Evolutionary conservation across 1,139 yeast species (phyloP).

Genomic region (Meyerozyma smithsonii): DNA sequence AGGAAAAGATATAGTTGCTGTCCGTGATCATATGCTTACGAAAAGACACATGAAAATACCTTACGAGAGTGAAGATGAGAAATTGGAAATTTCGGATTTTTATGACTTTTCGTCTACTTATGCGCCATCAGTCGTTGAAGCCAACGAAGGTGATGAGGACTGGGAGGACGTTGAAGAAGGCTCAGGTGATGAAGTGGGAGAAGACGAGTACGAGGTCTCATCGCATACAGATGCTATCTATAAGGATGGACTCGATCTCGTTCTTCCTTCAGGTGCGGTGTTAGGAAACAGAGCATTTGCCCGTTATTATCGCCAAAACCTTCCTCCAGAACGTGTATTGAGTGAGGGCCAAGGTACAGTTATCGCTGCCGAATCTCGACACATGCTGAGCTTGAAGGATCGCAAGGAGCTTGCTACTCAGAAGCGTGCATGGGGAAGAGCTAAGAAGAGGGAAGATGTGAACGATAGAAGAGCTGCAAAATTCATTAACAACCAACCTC

Average conservation of each 20-base stretch:
- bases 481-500: conserved; percentile 82
- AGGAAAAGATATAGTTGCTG: conserved; percentile 79
- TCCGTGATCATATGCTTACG: conserved; percentile 81
- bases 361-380: conserved; percentile 87
- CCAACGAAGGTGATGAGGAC: conserved; percentile 18
- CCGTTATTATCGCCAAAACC: conserved; percentile 70
- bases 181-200: conserved; percentile 32
- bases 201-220: conserved; percentile 18
- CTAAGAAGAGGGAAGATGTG: conserved; percentile 61
- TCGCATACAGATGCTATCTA: conserved; percentile 27
- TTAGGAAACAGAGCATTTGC: conserved; percentile 88
- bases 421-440: conserved; percentile 75
- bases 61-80: conserved; percentile 78
- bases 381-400: conserved; percentile 49
- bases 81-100: conserved; percentile 72
- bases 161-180: conserved; percentile 14
- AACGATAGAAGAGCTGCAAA: conserved; percentile 77
- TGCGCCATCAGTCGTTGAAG: conserved; percentile 11
- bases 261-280: conserved; percentile 80
- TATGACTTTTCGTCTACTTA: conserved; percentile 80
- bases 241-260: conserved; percentile 68
- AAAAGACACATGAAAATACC: conserved; percentile 90
- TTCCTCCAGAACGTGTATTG: conserved; percentile 67
- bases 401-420: conserved; percentile 53
- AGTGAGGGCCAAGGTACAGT: conserved; percentile 93